phyloP scores from a whole-genome alignment of 768 basidiomycete genomes.

The Termitomyces sp. region DNA sequence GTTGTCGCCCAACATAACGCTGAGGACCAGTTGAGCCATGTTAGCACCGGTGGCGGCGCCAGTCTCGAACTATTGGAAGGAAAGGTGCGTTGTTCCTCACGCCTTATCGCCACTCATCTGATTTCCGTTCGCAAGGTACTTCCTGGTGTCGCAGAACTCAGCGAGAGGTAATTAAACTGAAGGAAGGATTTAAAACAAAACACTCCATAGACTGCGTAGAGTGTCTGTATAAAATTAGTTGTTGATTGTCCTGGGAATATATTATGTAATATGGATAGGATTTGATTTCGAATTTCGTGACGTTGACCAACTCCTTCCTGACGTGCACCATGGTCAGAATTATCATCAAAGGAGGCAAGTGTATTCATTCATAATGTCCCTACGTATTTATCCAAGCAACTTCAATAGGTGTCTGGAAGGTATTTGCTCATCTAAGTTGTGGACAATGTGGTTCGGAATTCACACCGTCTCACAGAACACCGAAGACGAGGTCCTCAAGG shows the following conservation, averaged over 20 bases:
- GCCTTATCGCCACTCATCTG: not conserved
- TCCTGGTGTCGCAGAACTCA: constrained; percentile 89
- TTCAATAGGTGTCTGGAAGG: constrained; percentile 74
- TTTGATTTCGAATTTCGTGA: not conserved
- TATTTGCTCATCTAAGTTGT: constrained; percentile 16
- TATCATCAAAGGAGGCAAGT: constrained; percentile 83
- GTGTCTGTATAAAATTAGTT: not conserved
- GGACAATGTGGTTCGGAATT: not conserved
- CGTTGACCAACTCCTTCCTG: not conserved
- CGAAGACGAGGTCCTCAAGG: constrained; percentile 98
- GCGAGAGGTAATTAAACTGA: constrained; percentile 52
- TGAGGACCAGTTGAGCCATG: constrained; percentile 90
- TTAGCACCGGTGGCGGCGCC: constrained; percentile 93
- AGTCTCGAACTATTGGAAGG: constrained; percentile 95
- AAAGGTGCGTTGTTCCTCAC: constrained; percentile 56
- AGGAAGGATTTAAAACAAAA: not conserved
- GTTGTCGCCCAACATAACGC: constrained; percentile 80
- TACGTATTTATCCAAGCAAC: constrained; percentile 2
- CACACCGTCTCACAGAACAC: constrained; percentile 56
- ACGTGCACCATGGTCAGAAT: constrained; percentile 66
- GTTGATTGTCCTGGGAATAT: constrained; percentile 5
- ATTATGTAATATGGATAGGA: constrained; percentile 3
- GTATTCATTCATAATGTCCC: constrained; percentile 5
- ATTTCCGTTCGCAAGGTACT: constrained; percentile 46
- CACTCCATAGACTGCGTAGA: constrained; percentile 1